Evolutionary conservation across 371 early-diverging fungal species (phyloP), one percentile per base, ranked within the genome.

Genomic region (Mortierella sp.): DNA sequence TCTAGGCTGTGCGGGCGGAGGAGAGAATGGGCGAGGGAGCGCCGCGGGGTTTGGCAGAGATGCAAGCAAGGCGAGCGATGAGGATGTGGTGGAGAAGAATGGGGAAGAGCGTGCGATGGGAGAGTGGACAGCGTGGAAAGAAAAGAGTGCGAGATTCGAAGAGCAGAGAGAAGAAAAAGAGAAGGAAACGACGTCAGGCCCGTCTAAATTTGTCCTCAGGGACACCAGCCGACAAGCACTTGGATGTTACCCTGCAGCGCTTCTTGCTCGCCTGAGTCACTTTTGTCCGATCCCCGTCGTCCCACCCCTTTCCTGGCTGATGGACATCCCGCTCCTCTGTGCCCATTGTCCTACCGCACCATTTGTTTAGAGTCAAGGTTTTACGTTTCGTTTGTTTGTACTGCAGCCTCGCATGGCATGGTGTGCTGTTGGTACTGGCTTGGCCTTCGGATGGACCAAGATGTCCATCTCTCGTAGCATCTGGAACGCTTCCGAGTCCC

Each of bases 261-360:
- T 45, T 27, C 16, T 44, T 63, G 57, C 57, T 53, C 59, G 59
- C 50, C 54, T 64, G 65, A 64, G 65, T 64, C 65, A 64, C 57
- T 14, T 46, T n/a, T 14, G 34, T 41, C 8, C 39, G 29, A 34
- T 27, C 19, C n/a, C 16, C 39, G 22, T 39, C 49, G 10, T 49
- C 49, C 49, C 49, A 27, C 21, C 27, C 49, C 21, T 25, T 25
- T n/a, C 1, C 27, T 55, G 37, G 14, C 41, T 25, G 22, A n/a
- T 55, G 4, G 13, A 41, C 43, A n/a, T 27, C 39, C 10, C 25
- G 24, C 46, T 17, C 47, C 21, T 2, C 57, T 46, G 25, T 45
- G 13, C 29, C 46, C 46, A 25, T 9, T 34, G 52, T 24, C 31
- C 28, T 25, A n/a, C n/a, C n/a, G n/a, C n/a, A n/a, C 19, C 29